Base-by-base conservation (phyloP, 805 yeast species). In the Scheffersomyces coipomensis region DNA sequence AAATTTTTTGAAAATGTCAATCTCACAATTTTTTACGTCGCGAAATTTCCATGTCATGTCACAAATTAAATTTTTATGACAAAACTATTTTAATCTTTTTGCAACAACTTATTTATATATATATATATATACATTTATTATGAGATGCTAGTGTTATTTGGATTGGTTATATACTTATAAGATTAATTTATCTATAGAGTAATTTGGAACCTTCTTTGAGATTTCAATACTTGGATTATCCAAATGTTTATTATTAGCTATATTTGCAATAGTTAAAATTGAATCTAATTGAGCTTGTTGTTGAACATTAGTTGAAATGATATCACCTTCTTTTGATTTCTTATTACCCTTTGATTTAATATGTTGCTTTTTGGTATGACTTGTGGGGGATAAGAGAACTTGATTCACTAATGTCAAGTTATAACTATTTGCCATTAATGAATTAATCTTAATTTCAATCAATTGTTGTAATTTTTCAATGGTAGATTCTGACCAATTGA, bases 401-500 rank as follows among this genome's bases (percentile, higher is more conserved):
- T 75, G 79, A 44, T 68, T 68, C 11, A 74, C 66, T 45, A 78
- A 58, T 1, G 78, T 71, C 46, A 76, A 62, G 48, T 67, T 59
- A 64, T 58, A 65, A 48, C 75, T 49, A 57, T 71, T 68, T 48
- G 64, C 52, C 47, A 64, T 51, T 56, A 71, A 45, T 39, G 74
- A 58, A 10, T 69, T 70, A 13, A 83, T 68, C 53, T 79, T 79
- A 12, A 55, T 43, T 22, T 65, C 67, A 19, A 85, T 62, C n/a
- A 71, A 64, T 13, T 46, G 56, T 31, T 71, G 61, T 40, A 83
- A 67, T 16, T 60, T 59, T 18, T 64, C 64, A 35, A 82, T 62
- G 26, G 77, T 70, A 6, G 76, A 73, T 26, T 69, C 66, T 35
- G 76, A 74, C 77, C 87, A 78, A 44, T 80, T 77, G 55, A 85